A percentile compares a stretch with the other conserved stretches of the same genome.
Evolutionary conservation across 2,329 filamentous ascomycete genomes (phyloP).

Genomic region (Trichoderma aggressivum): DNA sequence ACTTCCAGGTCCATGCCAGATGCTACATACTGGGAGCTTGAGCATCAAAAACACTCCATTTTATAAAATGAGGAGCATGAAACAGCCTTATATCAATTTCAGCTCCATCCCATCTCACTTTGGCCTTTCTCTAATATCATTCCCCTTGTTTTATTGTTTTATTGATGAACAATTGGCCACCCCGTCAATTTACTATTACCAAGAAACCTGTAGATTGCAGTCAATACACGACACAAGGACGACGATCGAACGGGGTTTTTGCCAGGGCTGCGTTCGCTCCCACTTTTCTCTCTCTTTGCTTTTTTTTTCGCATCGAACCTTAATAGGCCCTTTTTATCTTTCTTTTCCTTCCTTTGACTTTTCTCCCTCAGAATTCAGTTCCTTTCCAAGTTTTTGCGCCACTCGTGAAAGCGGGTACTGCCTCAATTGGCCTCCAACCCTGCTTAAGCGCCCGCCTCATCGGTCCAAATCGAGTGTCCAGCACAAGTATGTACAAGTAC

Average conservation of each 20-base stretch:
- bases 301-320: background rate
- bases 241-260: background rate
- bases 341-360: background rate
- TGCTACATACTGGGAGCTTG: background rate
- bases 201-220: background rate
- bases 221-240: background rate
- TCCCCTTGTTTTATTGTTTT: conserved; percentile 1
- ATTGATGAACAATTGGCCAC: background rate
- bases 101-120: background rate
- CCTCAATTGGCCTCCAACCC: background rate
- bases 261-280: background rate
- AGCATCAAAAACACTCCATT: conserved; percentile 4
- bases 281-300: background rate
- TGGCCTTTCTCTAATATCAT: background rate
- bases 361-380: background rate
- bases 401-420: conserved; percentile 7
- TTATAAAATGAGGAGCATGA: conserved; percentile 11
- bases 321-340: background rate
- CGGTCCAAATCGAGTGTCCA: background rate
- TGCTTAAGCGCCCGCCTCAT: conserved; percentile 9
- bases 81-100: conserved; percentile 12
- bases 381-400: background rate
- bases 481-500: background rate
- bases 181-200: background rate
- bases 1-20: conserved; percentile 4